Conservation (phyloP, 305 asterid species). For the Rubia balearica region DNA sequence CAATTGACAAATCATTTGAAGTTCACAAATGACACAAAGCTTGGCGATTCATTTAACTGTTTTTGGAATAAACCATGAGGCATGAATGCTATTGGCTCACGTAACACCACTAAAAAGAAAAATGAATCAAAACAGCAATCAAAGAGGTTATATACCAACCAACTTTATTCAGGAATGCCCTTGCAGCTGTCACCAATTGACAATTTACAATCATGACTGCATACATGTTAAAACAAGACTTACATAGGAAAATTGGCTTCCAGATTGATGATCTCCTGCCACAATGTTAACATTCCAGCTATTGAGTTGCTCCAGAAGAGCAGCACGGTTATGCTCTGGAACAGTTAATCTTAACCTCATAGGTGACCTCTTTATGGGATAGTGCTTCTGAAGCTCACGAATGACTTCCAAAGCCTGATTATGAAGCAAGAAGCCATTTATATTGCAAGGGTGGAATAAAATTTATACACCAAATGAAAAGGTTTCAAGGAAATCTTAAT, state of each 20-base stretch:
- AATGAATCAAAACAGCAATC: background rate
- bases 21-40: conserved; percentile 2
- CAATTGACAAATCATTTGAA: background rate
- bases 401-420: conserved; percentile 77
- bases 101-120: background rate
- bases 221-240: conserved; percentile 24
- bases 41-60: background rate
- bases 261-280: conserved; percentile 66
- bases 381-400: conserved; percentile 79
- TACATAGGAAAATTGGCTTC: conserved; percentile 53
- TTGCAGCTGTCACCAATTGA: background rate
- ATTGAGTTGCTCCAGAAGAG: conserved; percentile 55
- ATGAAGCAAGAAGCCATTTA: background rate
- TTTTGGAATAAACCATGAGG: background rate
- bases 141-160: background rate
- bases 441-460: background rate
- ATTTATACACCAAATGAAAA: background rate
- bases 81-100: background rate
- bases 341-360: conserved; percentile 71
- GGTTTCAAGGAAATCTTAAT: no score
- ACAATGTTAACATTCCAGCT: conserved; percentile 52
- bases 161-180: background rate
- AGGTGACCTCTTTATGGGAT: conserved; percentile 72
- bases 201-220: background rate
- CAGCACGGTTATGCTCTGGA: conserved; percentile 36